Base-by-base conservation (phyloP, 192 early-diverging fungal species). In the Mortierella alpina region DNA sequence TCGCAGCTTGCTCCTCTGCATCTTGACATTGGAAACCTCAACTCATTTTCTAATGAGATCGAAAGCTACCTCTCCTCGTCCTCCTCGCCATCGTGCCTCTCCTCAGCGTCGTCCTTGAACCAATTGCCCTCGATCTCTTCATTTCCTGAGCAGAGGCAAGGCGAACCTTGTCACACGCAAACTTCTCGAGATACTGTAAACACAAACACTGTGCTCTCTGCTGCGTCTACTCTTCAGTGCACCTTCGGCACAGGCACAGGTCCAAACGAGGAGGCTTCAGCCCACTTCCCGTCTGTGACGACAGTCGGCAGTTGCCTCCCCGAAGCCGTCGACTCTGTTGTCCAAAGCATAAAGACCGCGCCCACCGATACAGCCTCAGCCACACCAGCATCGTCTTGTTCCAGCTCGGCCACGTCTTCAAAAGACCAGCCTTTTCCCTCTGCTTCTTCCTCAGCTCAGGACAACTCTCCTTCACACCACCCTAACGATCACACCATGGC, bases 1-100 rank as follows among this genome's bases (percentile, higher is more conserved):
- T 40, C 64, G 17, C 50, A 31, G 17, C 31, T 18, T 59, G 56
- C 10, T 2, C 60, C 57, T n/a, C 54, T 52, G 0, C 52, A 56
- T 8, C 61, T 73, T 46, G 17, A 51, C 23, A 39, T 63, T 18
- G 74, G 59, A 23, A 68, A n/a, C 40, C 7, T 50, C 18, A n/a
- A 59, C 14, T 69, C 74, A 9, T 60, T 76, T 39, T 65, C 74
- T 13, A 23, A 59, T 18, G 74, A 76, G 18, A 51, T 76, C 23
- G 67, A 54, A 22, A 57, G 54, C 13, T 45, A 63, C 3, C 31
- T 31, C 31, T 31, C 31, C 31, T 31, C 31, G 31, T 31, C 61
- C n/a, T 49, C 46, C 18, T 48, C 46, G 8, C 4, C 61, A 31
- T 8, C 14, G 61, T 23, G 47, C 61, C 20, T 20, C 23, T 48